These are phyloP conservation scores for Scedosporium minutisporum DNA, from an alignment of 2,329 filamentous ascomycete species.

Conservation along the genomic window DNA sequence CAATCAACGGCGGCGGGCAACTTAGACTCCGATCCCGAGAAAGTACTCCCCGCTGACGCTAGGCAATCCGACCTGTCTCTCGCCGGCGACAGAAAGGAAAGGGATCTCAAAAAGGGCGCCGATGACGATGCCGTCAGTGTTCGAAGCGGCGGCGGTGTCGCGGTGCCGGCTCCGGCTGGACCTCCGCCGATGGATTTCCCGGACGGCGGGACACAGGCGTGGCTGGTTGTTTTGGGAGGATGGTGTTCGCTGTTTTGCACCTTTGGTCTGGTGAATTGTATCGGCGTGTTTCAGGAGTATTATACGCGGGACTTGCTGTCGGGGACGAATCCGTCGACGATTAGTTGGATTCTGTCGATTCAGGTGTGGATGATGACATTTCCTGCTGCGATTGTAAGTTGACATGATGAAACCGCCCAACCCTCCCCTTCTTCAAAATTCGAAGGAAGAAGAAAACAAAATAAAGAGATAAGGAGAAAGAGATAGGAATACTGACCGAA, in stretches of 20 bases:
- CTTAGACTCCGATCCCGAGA: neutral
- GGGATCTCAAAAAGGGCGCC: neutral
- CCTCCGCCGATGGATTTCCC: slow-evolving; percentile 43
- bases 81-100: neutral
- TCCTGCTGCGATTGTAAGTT: slow-evolving; percentile 36
- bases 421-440: slow-evolving; percentile 20
- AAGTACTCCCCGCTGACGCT: neutral
- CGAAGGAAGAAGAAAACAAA: neutral
- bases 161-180: slow-evolving; percentile 18
- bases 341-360: slow-evolving; percentile 51
- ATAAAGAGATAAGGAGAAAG: neutral
- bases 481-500: neutral
- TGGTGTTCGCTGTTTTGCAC: slow-evolving; percentile 34
- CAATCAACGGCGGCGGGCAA: neutral
- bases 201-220: slow-evolving; percentile 48
- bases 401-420: neutral
- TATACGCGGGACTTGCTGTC: slow-evolving; percentile 40
- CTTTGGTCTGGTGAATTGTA: slow-evolving; percentile 33
- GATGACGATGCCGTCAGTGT: neutral
- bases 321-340: slow-evolving; percentile 36
- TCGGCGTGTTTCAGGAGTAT: slow-evolving; percentile 50
- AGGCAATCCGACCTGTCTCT: neutral
- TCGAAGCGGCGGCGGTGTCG: slow-evolving; percentile 3
- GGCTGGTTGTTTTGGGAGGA: slow-evolving; percentile 43
- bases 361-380: slow-evolving; percentile 40